Conservation (phyloP, 257 asterid species). For the Solanum acaule region DNA sequence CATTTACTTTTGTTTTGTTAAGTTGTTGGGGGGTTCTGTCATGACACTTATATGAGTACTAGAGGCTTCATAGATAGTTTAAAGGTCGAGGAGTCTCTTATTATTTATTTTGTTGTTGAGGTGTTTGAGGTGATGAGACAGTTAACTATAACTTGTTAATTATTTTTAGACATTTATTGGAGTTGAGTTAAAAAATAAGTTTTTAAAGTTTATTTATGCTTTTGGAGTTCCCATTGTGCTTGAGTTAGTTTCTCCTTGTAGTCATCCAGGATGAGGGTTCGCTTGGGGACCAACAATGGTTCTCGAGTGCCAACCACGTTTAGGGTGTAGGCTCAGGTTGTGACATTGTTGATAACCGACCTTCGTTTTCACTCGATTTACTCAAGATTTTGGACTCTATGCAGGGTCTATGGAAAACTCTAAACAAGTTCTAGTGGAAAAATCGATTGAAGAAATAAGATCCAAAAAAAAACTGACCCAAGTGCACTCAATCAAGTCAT, state of each 20-base stretch:
- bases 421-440: neutral
- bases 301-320: neutral
- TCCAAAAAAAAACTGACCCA: neutral
- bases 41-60: no score
- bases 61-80: no score
- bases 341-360: neutral
- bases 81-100: no score
- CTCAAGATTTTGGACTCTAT: neutral
- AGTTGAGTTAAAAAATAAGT: neutral
- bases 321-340: neutral
- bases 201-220: neutral
- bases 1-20: no score
- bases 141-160: neutral
- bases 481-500: neutral
- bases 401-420: neutral
- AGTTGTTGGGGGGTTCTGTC: no score
- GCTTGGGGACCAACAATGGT: neutral
- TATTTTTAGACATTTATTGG: neutral
- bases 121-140: no score
- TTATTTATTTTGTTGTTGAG: no score
- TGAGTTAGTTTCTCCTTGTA: neutral
- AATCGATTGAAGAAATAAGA: neutral
- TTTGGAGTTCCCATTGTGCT: neutral
- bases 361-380: neutral
- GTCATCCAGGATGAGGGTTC: neutral